phyloP scores from a whole-genome alignment of 2,329 filamentous ascomycete species.

The Cercospora sojina region DNA sequence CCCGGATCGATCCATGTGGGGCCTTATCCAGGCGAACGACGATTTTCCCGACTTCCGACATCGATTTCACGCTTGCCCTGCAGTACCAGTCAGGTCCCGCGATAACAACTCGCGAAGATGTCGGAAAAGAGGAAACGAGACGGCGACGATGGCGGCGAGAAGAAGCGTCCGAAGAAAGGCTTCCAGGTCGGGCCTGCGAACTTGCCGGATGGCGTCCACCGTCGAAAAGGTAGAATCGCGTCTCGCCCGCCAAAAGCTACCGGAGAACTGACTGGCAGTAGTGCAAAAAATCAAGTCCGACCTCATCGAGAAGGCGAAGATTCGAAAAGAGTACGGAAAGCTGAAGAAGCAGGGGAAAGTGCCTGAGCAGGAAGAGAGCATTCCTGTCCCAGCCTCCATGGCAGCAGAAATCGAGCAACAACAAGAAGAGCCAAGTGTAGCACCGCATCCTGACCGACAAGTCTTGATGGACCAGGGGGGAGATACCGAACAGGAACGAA shows the following conservation, averaged over 20 bases:
- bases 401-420: slow-evolving; percentile 27
- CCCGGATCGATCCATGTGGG: not conserved
- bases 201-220: slow-evolving; percentile 84
- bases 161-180: slow-evolving; percentile 61
- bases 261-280: slow-evolving; percentile 38
- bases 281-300: slow-evolving; percentile 86
- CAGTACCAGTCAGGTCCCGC: not conserved
- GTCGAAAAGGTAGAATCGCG: slow-evolving; percentile 61
- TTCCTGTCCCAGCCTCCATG: slow-evolving; percentile 36
- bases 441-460: slow-evolving; percentile 46
- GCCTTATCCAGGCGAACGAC: slow-evolving; percentile 6
- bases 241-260: not conserved
- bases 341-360: slow-evolving; percentile 61
- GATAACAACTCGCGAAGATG: slow-evolving; percentile 15
- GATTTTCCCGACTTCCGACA: not conserved
- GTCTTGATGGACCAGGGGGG: slow-evolving; percentile 33
- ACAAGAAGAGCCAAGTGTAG: slow-evolving; percentile 41
- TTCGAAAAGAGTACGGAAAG: slow-evolving; percentile 90
- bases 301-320: slow-evolving; percentile 86
- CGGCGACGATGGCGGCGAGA: slow-evolving; percentile 18
- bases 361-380: slow-evolving; percentile 29
- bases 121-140: slow-evolving; percentile 28
- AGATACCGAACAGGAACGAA: slow-evolving; percentile 18
- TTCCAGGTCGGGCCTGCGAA: slow-evolving; percentile 88
- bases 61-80: not conserved